Conservation (phyloP, 352 stramenopile species). For the Phytophthora palmivora region DNA sequence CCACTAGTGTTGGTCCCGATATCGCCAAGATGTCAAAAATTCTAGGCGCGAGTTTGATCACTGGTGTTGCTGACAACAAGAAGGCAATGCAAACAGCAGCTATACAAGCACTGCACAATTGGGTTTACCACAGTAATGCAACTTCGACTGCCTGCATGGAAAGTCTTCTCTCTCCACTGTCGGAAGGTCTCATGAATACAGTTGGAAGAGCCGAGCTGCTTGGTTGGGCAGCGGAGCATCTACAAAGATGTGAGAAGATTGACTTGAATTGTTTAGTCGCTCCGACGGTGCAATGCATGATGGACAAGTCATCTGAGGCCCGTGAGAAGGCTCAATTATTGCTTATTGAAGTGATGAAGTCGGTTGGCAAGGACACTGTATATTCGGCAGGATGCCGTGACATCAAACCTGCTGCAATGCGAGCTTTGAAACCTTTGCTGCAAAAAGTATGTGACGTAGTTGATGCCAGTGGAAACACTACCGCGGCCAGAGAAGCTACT, state of each 20-base stretch:
- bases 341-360: slow-evolving; percentile 84
- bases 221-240: slow-evolving; percentile 73
- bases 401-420: slow-evolving; percentile 89
- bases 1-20: slow-evolving; percentile 77
- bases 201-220: slow-evolving; percentile 84
- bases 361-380: slow-evolving; percentile 77
- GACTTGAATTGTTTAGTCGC: slow-evolving; percentile 72
- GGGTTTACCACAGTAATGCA: slow-evolving; percentile 79
- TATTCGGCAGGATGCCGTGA: slow-evolving; percentile 77
- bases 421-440: slow-evolving; percentile 82
- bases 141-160: slow-evolving; percentile 75
- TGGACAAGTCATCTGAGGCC: slow-evolving; percentile 86
- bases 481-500: slow-evolving; percentile 3
- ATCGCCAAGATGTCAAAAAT: slow-evolving; percentile 86
- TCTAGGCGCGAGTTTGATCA: slow-evolving; percentile 69
- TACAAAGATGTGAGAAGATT: slow-evolving; percentile 68
- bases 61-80: slow-evolving; percentile 88
- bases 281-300: slow-evolving; percentile 81
- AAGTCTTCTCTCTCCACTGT: slow-evolving; percentile 69
- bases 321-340: slow-evolving; percentile 83
- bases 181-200: slow-evolving; percentile 76
- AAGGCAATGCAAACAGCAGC: slow-evolving; percentile 87
- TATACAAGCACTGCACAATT: slow-evolving; percentile 83
- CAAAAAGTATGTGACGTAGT: slow-evolving; percentile 71
- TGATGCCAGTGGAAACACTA: slow-evolving; percentile 31